Conservation (phyloP, 306 rosid species). For the Rubus parviflorus region DNA sequence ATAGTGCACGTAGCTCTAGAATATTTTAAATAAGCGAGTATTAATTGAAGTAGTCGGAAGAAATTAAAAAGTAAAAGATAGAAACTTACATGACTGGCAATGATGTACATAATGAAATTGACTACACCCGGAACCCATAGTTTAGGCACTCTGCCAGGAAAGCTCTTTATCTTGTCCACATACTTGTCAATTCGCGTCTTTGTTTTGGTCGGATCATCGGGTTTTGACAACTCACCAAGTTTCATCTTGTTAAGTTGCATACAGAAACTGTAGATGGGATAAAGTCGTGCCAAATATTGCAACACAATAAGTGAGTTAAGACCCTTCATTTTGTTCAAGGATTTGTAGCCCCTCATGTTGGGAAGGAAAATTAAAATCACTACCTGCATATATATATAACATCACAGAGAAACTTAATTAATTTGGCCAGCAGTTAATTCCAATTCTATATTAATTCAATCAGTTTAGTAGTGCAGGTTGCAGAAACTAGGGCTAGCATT, state of each 20-base stretch:
- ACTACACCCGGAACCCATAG: slow-evolving; percentile 20
- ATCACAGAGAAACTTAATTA: too few species aligned
- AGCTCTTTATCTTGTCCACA: too few species aligned
- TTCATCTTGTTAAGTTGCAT: neutral
- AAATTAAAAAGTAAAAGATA: too few species aligned
- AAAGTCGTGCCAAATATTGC: slow-evolving; percentile 21
- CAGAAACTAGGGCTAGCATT: too few species aligned
- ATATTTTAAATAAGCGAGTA: too few species aligned
- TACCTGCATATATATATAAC: slow-evolving; percentile 29
- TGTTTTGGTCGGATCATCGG: neutral
- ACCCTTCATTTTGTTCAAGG: neutral
- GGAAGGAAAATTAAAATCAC: slow-evolving; percentile 1
- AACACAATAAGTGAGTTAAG: slow-evolving; percentile 12
- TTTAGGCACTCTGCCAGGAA: too few species aligned
- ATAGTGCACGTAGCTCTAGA: too few species aligned
- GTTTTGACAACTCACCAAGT: neutral
- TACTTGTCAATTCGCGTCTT: too few species aligned
- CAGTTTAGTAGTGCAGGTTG: too few species aligned
- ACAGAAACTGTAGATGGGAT: slow-evolving; percentile 9
- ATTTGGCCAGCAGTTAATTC: too few species aligned
- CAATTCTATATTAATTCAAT: too few species aligned
- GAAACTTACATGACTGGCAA: slow-evolving; percentile 23
- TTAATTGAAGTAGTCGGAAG: too few species aligned
- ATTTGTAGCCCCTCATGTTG: slow-evolving; percentile 7
- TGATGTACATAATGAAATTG: slow-evolving; percentile 21